Evolutionary conservation across 176 grass and related monocot species (phyloP).

Genomic region (Bothriochloa decipiens): DNA sequence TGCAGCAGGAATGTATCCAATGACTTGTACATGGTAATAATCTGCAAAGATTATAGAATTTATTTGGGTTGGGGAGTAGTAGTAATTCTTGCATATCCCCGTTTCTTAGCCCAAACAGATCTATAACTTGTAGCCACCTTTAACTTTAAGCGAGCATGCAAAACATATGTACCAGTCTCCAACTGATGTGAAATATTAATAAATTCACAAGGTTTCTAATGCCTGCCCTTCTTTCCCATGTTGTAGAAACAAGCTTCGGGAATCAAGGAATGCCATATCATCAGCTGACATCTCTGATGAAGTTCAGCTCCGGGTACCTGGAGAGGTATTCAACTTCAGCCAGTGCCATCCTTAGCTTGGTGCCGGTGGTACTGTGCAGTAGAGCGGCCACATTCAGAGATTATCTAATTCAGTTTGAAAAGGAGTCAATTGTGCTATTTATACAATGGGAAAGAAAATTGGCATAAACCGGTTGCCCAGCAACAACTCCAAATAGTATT

Average conservation of each 20-base stretch:
- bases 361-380: no score
- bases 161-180: background rate
- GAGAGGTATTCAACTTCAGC: constrained; percentile 65
- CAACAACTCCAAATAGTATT: no score
- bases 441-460: no score
- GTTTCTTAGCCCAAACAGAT: constrained; percentile 3
- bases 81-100: background rate
- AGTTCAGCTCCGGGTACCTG: constrained; percentile 66
- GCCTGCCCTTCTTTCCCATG: background rate
- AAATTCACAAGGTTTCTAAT: background rate
- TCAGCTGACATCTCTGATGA: constrained; percentile 75
- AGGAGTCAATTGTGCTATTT: no score
- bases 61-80: background rate
- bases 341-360: constrained; percentile 49
- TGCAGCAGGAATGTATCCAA: background rate
- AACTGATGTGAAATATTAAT: constrained; percentile 4
- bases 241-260: constrained; percentile 81
- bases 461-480: no score
- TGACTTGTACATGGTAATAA: background rate
- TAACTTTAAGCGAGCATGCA: background rate
- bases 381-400: no score
- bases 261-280: constrained; percentile 83
- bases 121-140: background rate
- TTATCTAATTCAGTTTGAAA: no score
- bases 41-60: background rate